Evolutionary conservation across 768 basidiomycete genomes (phyloP), one percentile per base, ranked within the genome.

Genomic region (Trametes sanguinea): DNA sequence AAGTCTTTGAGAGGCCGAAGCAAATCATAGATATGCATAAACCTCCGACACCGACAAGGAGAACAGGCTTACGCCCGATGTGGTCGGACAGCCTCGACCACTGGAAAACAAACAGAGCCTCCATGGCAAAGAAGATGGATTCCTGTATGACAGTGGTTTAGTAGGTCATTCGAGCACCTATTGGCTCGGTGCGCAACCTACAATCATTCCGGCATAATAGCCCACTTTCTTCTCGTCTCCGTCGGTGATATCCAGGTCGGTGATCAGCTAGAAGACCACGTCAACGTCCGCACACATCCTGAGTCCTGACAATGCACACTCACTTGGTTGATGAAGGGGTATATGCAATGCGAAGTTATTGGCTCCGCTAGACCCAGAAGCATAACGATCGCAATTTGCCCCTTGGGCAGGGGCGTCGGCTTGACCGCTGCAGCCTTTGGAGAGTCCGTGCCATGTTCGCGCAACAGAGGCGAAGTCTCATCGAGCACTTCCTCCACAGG

Each of bases 261-360:
- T 72, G 30, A 82, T 63, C 6, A 83, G 76, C 82, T 82, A 54
- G 35, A 13, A 22, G 8, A 50, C 17, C 29, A 43, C 46, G n/a
- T 46, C 16, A 30, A 1, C 1, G 33, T 30, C 0, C 0, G 22
- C 16, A 35, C 35, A 11, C 11, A 14, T 42, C 37, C 40, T 13
- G 22, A 22, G 22, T 4, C 27, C n/a, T 2, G 17, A 14, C 8
- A 3, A 27, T 61, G 1, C 3, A 5, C 45, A 9, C 68, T 16
- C 32, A 77, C 81, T 70, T 83, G 78, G 60, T 81, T 81, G 13
- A 84, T 77, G 71, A 82, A 83, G 0, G 82, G 82, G 45, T 75
- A 78, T 44, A 84, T 84, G 44, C 75, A 80, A 45, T 74, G 73
- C 2, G 76, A 73, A 6, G 78, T 76, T 37, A 82, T 76, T 16